Base-by-base conservation (phyloP, 352 stramenopile species). In the Globisporangium acanthophoron region DNA sequence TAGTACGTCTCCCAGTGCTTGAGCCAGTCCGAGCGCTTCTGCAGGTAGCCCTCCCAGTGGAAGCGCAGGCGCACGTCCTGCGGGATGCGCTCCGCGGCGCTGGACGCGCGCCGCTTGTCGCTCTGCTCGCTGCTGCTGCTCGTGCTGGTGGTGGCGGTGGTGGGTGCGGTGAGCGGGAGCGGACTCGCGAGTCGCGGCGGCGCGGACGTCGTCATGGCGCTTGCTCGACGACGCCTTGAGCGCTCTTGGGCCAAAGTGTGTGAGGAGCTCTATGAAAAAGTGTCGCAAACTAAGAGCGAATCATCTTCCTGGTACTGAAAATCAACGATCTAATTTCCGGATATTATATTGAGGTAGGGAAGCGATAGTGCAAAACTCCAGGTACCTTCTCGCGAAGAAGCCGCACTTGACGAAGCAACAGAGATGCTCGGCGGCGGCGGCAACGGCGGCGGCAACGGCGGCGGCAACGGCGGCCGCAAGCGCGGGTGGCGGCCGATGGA, bases 1-100 rank as follows among this genome's bases (percentile, higher is more conserved):
- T 90, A 94, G 74, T 92, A 94, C 43, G 81, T 94, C 60, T 94
- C 85, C 85, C 83, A 93, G 67, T 94, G 83, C 70, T 93, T 94
- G 57, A 94, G 80, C 85, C 85, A 94, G 70, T 94, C 85, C 51
- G 79, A 91, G 62, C 84, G 80, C 67, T 94, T 94, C 74, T 93
- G 84, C 16, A 94, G 71, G 56, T 94, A 94, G 39, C 85, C 85
- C 54, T 89, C 83, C 83, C 83, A 94, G 61, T 94, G 80, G 62
- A 81, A 84, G 16, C 70, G 72, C 47, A 88, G 62, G 21, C 65
- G 76, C 46, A 87, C 74, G 46, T 73, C 66, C 13, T 68, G 50
- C 33, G 67, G 71, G 54, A 68, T 45, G 44, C 43, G 64, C 39
- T 59, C 52, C 21, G 18, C 18, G 21, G 52, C 56, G 20, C 47